Percentiles rank a stretch among this genome's conserved stretches.
phyloP scores from a whole-genome alignment of 805 yeast genomes.

The Candida glaebosa region DNA sequence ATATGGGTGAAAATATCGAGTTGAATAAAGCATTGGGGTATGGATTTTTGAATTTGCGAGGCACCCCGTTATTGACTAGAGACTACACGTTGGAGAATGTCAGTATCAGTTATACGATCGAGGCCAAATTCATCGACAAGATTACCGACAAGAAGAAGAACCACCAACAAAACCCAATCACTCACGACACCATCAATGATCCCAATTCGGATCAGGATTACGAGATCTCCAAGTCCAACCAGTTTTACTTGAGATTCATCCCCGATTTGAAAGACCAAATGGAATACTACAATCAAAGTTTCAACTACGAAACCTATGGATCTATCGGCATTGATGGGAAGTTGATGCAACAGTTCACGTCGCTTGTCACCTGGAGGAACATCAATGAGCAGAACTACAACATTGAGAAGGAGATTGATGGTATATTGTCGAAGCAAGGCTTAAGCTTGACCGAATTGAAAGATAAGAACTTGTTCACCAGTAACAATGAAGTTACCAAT shows the following conservation, averaged over 20 bases:
- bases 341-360: slow-evolving; percentile 22
- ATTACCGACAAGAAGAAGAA: slow-evolving; percentile 26
- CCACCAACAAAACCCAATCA: slow-evolving; percentile 18
- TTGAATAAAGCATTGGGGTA: slow-evolving; percentile 48
- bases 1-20: slow-evolving; percentile 30
- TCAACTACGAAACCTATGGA: slow-evolving; percentile 25
- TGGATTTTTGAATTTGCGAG: slow-evolving; percentile 47
- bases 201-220: slow-evolving; percentile 29
- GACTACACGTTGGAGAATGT: slow-evolving; percentile 45
- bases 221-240: slow-evolving; percentile 32
- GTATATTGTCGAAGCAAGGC: slow-evolving; percentile 24
- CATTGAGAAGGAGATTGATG: slow-evolving; percentile 36
- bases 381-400: slow-evolving; percentile 24
- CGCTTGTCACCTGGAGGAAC: slow-evolving; percentile 30
- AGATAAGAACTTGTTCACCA: slow-evolving; percentile 20
- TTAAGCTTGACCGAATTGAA: slow-evolving; percentile 27
- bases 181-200: slow-evolving; percentile 36
- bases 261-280: slow-evolving; percentile 34
- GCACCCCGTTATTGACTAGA: slow-evolving; percentile 50
- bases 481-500: slow-evolving; percentile 5
- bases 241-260: slow-evolving; percentile 36
- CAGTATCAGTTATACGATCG: slow-evolving; percentile 50
- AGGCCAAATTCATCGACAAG: slow-evolving; percentile 53
- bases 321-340: slow-evolving; percentile 34
- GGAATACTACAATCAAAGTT: slow-evolving; percentile 21